Percentiles rank a stretch among this genome's conserved stretches.
Evolutionary conservation across 345 rosid species (phyloP).

Genomic region (Turritis glabra): DNA sequence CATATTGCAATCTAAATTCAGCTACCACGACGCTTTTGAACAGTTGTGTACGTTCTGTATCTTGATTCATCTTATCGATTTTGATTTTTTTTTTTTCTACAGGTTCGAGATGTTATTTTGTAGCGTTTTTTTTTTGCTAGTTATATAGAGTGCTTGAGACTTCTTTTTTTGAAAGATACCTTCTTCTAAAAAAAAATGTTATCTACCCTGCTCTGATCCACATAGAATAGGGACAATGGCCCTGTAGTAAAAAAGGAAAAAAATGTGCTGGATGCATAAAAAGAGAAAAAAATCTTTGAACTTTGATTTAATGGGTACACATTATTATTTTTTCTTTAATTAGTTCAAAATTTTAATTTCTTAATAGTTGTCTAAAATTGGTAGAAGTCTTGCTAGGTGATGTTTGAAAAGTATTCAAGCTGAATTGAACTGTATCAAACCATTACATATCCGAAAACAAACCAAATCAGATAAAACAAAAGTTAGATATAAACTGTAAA

Average conservation of each 20-base stretch:
- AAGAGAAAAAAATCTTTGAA: background rate
- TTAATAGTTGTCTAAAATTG: background rate
- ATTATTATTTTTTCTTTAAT: background rate
- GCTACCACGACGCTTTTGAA: background rate
- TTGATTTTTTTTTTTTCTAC: background rate
- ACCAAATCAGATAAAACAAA: background rate
- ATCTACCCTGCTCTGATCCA: background rate
- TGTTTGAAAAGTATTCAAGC: background rate
- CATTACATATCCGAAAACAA: background rate
- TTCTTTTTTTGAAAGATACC: accelerated
- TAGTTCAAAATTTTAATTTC: background rate
- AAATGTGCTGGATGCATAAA: background rate
- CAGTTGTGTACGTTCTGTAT: background rate
- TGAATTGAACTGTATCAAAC: background rate
- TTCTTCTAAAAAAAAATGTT: background rate
- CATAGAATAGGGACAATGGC: background rate
- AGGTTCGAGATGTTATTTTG: background rate
- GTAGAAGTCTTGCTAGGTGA: background rate
- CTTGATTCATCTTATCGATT: background rate
- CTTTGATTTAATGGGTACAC: background rate
- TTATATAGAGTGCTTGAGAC: background rate
- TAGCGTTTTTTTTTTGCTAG: background rate
- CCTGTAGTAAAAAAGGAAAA: background rate
- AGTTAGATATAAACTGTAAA: background rate
- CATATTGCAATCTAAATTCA: background rate